Conservation (phyloP, 805 yeast species). For the Saccharomycopsis malanga region DNA sequence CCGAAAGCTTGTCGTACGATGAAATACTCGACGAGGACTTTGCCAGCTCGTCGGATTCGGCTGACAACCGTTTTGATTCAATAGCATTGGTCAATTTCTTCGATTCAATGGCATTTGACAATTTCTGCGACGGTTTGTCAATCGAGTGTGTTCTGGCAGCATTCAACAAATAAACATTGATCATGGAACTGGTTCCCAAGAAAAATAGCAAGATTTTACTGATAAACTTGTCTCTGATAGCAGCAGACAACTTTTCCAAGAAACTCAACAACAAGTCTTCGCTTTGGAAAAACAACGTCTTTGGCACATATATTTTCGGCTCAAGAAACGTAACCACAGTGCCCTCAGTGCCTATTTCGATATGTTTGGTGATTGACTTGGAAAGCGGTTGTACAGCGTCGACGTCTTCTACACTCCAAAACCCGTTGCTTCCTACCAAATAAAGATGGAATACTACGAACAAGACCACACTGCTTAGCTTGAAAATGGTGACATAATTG, state of each 20-base stretch:
- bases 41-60: conserved; percentile 22
- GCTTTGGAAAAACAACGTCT: conserved; percentile 45
- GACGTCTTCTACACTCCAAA: conserved; percentile 15
- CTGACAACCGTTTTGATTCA: conserved; percentile 6
- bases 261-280: conserved; percentile 54
- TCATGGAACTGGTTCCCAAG: conserved; percentile 66
- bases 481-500: conserved; percentile 42
- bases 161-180: conserved; percentile 79
- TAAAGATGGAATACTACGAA: conserved; percentile 60
- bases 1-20: conserved; percentile 23
- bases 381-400: conserved; percentile 28
- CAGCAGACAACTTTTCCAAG: conserved; percentile 50
- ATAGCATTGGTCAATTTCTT: conserved; percentile 5
- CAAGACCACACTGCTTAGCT: conserved; percentile 50
- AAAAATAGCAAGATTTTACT: conserved; percentile 70
- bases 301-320: conserved; percentile 50
- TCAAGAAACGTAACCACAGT: conserved; percentile 54
- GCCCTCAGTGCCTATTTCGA: conserved; percentile 40
- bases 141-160: conserved; percentile 66
- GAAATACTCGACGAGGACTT: conserved; percentile 28
- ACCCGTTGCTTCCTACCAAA: conserved; percentile 62
- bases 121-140: conserved; percentile 27
- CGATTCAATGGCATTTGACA: conserved; percentile 2
- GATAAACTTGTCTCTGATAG: conserved; percentile 73
- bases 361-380: conserved; percentile 36